These are phyloP conservation scores for Pythium biforme DNA, from an alignment of 352 stramenopile species.

Conservation along the genomic window DNA sequence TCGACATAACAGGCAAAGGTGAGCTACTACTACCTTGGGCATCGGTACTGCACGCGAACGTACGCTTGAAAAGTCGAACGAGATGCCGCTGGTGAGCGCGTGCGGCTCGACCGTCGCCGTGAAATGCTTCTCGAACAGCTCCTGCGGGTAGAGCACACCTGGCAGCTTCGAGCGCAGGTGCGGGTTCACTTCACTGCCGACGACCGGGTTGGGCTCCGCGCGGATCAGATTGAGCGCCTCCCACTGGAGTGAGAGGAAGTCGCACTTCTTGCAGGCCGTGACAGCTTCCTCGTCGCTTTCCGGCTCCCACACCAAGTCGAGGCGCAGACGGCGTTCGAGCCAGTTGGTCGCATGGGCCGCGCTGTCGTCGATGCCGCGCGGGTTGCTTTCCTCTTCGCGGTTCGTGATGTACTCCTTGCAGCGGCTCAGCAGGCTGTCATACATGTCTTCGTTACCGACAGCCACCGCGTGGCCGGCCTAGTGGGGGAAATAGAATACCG, in stretches of 20 bases:
- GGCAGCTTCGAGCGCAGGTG: constrained; percentile 46
- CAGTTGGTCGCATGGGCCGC: constrained; percentile 43
- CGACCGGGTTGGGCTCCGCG: constrained; percentile 17
- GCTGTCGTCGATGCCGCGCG: constrained; percentile 32
- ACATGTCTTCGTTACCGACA: constrained; percentile 47
- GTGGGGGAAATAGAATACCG: too few relatives aligned
- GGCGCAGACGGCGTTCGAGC: constrained; percentile 64
- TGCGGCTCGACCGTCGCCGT: constrained; percentile 35
- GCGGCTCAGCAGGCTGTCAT: constrained; percentile 66
- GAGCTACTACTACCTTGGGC: neutral
- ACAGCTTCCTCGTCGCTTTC: constrained; percentile 56
- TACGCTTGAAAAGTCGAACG: constrained; percentile 53
- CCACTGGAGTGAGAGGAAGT: constrained; percentile 57
- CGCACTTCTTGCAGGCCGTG: constrained; percentile 57
- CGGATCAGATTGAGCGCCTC: constrained; percentile 55
- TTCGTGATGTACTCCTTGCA: constrained; percentile 71
- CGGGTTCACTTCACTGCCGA: constrained; percentile 31
- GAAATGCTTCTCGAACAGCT: constrained; percentile 45
- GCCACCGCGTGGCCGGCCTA: constrained; percentile 43
- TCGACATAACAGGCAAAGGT: neutral
- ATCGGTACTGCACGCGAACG: neutral
- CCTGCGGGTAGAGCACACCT: constrained; percentile 56
- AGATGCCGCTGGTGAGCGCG: constrained; percentile 36
- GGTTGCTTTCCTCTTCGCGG: constrained; percentile 64
- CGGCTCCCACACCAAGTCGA: constrained; percentile 64